Percentiles rank a stretch among this genome's conserved stretches.
Conservation (phyloP, 495 filamentous ascomycete species). For the Letharia lupina region DNA sequence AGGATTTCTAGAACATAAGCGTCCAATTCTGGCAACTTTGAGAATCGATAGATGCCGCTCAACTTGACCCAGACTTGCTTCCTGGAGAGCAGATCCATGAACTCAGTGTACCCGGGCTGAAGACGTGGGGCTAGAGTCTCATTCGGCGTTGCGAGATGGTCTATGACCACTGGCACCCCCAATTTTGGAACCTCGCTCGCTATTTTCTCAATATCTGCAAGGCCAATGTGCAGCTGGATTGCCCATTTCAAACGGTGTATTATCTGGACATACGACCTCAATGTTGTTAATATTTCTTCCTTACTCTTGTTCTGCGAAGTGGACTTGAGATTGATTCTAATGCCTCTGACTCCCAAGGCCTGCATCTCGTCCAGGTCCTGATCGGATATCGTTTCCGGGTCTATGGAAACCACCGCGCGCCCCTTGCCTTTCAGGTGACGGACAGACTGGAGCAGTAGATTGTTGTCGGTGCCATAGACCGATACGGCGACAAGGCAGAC, state of each 20-base stretch:
- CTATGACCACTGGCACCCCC: neutral
- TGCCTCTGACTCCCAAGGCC: constrained; percentile 1
- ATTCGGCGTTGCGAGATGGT: neutral
- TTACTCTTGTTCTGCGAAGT: neutral
- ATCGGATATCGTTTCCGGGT: neutral
- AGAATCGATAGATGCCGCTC: neutral
- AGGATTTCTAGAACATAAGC: neutral
- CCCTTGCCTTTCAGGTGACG: neutral
- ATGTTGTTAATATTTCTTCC: neutral
- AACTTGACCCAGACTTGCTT: neutral
- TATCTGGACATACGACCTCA: neutral
- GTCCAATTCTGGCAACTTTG: neutral
- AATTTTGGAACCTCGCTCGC: neutral
- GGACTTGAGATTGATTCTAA: neutral
- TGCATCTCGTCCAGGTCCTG: constrained; percentile 1
- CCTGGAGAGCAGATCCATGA: neutral
- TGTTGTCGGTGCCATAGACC: constrained; percentile 1
- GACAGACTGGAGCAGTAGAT: neutral
- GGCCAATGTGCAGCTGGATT: neutral
- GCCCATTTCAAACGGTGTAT: neutral
- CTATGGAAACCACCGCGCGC: constrained; percentile 1
- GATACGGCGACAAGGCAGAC: neutral
- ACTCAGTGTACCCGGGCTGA: neutral
- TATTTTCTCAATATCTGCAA: neutral
- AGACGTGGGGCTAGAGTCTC: neutral